Evolutionary conservation across 176 grass and related monocot genomes (phyloP).

Genomic region (Ampelocalamus luodianensis): DNA sequence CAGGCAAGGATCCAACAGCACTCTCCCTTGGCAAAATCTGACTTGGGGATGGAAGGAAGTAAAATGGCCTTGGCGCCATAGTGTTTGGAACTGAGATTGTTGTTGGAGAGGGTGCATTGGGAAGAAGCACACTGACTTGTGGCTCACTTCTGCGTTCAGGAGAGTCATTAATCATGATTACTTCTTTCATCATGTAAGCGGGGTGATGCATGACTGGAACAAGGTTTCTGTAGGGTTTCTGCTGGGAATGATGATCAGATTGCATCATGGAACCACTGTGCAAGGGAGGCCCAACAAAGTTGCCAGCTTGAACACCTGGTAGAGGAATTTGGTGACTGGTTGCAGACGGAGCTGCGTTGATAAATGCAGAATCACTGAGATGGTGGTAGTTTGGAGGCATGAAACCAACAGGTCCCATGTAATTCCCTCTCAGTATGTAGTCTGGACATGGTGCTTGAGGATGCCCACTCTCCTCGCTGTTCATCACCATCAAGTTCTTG

Average conservation of each 20-base stretch:
- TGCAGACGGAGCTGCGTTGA: conserved; percentile 37
- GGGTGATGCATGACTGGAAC: conserved; percentile 46
- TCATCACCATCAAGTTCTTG: conserved; percentile 91
- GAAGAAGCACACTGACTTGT: conserved; percentile 44
- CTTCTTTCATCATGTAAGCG: conserved; percentile 65
- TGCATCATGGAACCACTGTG: conserved; percentile 47
- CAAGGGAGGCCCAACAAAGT: conserved; percentile 43
- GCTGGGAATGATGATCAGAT: conserved; percentile 44
- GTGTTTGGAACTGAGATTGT: conserved; percentile 45
- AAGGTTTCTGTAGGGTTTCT: conserved; percentile 47
- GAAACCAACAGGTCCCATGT: conserved; percentile 58
- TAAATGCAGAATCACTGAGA: conserved; percentile 55
- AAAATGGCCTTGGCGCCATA: conserved; percentile 50
- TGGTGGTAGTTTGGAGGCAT: conserved; percentile 50
- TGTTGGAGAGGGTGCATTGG: conserved; percentile 38
- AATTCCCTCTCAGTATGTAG: conserved; percentile 50
- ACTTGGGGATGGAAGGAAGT: conserved; percentile 61
- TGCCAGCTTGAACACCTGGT: conserved; percentile 47
- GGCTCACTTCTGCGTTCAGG: conserved; percentile 53
- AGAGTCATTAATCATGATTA: conserved; percentile 73
- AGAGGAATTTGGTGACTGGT: conserved; percentile 46
- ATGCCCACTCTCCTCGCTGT: conserved; percentile 72
- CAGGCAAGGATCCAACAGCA: conserved; percentile 49
- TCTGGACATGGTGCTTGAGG: conserved; percentile 60
- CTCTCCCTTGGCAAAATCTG: conserved; percentile 55